These are phyloP conservation scores for Scedosporium aurantiacum DNA, from an alignment of 2,329 filamentous ascomycete species.

Conservation along the genomic window DNA sequence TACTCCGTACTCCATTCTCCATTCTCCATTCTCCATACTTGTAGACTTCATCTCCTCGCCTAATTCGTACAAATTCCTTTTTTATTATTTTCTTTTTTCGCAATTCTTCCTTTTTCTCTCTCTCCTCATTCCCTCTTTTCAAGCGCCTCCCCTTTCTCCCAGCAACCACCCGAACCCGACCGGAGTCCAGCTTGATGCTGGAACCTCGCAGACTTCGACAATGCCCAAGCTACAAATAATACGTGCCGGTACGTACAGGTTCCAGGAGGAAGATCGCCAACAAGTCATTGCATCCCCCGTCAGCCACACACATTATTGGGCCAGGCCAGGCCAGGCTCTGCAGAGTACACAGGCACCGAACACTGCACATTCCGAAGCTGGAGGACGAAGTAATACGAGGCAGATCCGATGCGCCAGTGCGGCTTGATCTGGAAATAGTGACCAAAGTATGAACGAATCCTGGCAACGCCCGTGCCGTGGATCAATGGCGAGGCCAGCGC, in stretches of 20 bases:
- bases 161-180: background rate
- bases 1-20: background rate
- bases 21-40: background rate
- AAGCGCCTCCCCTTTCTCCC: background rate
- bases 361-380: too few relatives aligned
- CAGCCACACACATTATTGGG: too few relatives aligned
- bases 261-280: background rate
- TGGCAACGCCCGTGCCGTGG: too few relatives aligned
- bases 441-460: too few relatives aligned
- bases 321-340: too few relatives aligned
- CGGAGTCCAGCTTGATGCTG: slow-evolving; percentile 2
- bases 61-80: background rate
- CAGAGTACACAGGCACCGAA: too few relatives aligned
- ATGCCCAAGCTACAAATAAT: slow-evolving; percentile 52
- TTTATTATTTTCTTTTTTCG: background rate
- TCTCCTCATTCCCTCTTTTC: background rate
- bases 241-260: slow-evolving; percentile 45
- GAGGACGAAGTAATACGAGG: too few relatives aligned
- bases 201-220: slow-evolving; percentile 18
- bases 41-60: background rate
- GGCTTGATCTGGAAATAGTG: too few relatives aligned
- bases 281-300: too few relatives aligned
- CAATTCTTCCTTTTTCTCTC: background rate
- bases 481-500: too few relatives aligned
- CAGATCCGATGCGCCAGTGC: too few relatives aligned